Evolutionary conservation across 306 rosid species (phyloP).

Genomic region (Quercus bicolor): DNA sequence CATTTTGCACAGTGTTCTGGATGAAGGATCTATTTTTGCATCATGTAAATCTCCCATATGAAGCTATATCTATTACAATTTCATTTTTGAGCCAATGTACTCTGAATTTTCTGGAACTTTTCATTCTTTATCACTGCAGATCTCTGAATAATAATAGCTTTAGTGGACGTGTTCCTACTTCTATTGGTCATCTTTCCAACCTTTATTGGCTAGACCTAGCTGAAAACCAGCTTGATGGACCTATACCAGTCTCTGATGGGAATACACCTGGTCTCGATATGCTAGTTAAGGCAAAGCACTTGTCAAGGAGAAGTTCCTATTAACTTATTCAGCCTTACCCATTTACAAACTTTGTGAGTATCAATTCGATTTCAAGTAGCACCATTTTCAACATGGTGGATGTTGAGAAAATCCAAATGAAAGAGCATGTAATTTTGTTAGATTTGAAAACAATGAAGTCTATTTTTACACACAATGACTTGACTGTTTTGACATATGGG

Average conservation of each 20-base stretch:
- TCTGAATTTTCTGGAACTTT: neutral
- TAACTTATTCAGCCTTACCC: slow-evolving; percentile 11
- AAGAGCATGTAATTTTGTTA: too few relatives aligned
- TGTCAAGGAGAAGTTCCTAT: neutral
- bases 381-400: neutral
- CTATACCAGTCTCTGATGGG: slow-evolving; percentile 29
- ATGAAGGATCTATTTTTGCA: neutral
- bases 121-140: slow-evolving; percentile 9
- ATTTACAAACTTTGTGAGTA: slow-evolving; percentile 33
- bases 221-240: slow-evolving; percentile 31
- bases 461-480: neutral
- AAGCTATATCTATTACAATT: neutral
- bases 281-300: slow-evolving; percentile 28
- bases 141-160: slow-evolving; percentile 35
- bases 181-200: slow-evolving; percentile 35
- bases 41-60: neutral
- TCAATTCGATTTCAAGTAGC: neutral
- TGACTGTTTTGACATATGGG: neutral
- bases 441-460: neutral
- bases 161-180: slow-evolving; percentile 30
- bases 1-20: neutral
- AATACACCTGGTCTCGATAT: slow-evolving; percentile 30
- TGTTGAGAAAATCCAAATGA: neutral
- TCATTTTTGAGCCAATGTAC: neutral
- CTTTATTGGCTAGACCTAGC: slow-evolving; percentile 44